phyloP scores from a whole-genome alignment of 768 basidiomycete genomes.

The Lactifluus subvellereus region DNA sequence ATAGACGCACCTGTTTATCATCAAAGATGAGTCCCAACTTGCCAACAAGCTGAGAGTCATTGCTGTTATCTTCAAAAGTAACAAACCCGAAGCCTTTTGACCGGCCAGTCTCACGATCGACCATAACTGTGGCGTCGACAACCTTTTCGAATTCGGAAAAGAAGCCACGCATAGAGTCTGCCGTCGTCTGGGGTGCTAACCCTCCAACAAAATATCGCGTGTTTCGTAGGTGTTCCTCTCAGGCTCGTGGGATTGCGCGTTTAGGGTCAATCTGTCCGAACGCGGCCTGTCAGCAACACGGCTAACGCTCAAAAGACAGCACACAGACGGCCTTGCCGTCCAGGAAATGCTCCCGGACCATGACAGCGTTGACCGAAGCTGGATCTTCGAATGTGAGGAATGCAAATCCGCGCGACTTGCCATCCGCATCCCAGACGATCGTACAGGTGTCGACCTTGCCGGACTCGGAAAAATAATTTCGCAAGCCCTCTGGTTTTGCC shows the following conservation, averaged over 20 bases:
- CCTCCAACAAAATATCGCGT: slow-evolving; percentile 97
- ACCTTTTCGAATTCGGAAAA: slow-evolving; percentile 94
- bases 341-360: slow-evolving; percentile 89
- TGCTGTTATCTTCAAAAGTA: slow-evolving; percentile 88
- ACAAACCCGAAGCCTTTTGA: slow-evolving; percentile 99
- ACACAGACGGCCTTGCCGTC: slow-evolving; percentile 93
- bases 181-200: slow-evolving; percentile 85
- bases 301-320: slow-evolving; percentile 12
- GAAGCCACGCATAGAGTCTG: slow-evolving; percentile 88
- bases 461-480: slow-evolving; percentile 91
- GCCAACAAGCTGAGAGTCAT: slow-evolving; percentile 84
- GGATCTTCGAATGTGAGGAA: slow-evolving; percentile 96
- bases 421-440: slow-evolving; percentile 98
- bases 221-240: slow-evolving; percentile 87
- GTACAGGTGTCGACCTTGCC: slow-evolving; percentile 97
- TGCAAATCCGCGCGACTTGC: slow-evolving; percentile 97
- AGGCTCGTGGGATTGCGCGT: slow-evolving; percentile 94
- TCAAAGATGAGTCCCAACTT: slow-evolving; percentile 75
- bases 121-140: slow-evolving; percentile 98
- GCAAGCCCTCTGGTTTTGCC: slow-evolving; percentile 62
- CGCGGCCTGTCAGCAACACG: slow-evolving; percentile 5
- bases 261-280: slow-evolving; percentile 92
- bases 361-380: slow-evolving; percentile 89
- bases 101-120: slow-evolving; percentile 90
- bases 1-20: slow-evolving; percentile 74